These are phyloP conservation scores for Mytilinidion resinicola DNA, from an alignment of 495 filamentous ascomycete species.

Conservation along the genomic window DNA sequence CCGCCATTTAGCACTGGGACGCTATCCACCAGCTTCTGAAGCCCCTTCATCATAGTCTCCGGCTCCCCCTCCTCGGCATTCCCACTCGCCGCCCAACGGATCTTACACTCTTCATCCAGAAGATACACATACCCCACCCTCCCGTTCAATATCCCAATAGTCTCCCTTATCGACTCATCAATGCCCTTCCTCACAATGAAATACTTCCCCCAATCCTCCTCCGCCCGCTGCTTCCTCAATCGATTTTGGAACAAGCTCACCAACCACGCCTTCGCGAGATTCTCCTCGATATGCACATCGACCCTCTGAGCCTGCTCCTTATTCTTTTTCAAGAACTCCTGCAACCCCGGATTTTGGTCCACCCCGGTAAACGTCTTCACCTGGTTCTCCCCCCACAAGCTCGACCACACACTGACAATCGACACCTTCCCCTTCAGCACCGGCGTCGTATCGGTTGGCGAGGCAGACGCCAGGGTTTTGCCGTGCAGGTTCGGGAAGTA, in stretches of 20 bases:
- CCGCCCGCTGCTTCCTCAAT: slow-evolving; percentile 50
- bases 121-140: slow-evolving; percentile 95
- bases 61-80: slow-evolving; percentile 60
- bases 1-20: background rate
- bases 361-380: slow-evolving; percentile 59
- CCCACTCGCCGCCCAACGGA: slow-evolving; percentile 94
- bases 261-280: slow-evolving; percentile 65
- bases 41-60: slow-evolving; percentile 60
- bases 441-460: slow-evolving; percentile 60
- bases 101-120: slow-evolving; percentile 77
- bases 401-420: slow-evolving; percentile 73
- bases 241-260: slow-evolving; percentile 61
- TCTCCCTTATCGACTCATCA: slow-evolving; percentile 62
- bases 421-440: slow-evolving; percentile 63
- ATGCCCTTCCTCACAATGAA: slow-evolving; percentile 80
- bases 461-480: slow-evolving; percentile 55
- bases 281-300: slow-evolving; percentile 82
- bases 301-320: slow-evolving; percentile 59
- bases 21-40: slow-evolving; percentile 63
- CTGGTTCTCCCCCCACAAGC: slow-evolving; percentile 79
- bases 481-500: slow-evolving; percentile 93
- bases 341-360: slow-evolving; percentile 59
- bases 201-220: slow-evolving; percentile 63
- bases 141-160: slow-evolving; percentile 74
- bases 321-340: slow-evolving; percentile 44